Percentiles rank a stretch among this genome's conserved stretches.
phyloP scores from a whole-genome alignment of 1,139 yeast genomes.

The Yamadazyma blattariae region DNA sequence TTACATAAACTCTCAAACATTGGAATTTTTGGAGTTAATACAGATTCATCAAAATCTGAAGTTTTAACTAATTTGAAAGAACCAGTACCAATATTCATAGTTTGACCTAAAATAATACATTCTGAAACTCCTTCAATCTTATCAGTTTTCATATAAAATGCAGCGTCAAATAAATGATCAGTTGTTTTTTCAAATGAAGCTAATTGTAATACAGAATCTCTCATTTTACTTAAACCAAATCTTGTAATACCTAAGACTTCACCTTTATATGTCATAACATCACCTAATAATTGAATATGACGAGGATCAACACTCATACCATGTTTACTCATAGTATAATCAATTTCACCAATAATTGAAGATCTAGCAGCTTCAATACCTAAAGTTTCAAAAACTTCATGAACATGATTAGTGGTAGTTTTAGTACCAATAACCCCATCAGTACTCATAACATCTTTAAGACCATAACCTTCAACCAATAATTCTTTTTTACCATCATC shows the following conservation, averaged over 20 bases:
- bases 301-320: constrained; percentile 99
- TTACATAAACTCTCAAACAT: constrained; percentile 47
- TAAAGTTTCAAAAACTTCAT: constrained; percentile 84
- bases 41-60: constrained; percentile 43
- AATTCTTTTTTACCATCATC: constrained; percentile 87
- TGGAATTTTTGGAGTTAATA: constrained; percentile 50
- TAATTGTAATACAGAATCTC: constrained; percentile 94
- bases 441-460: constrained; percentile 94
- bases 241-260: constrained; percentile 97
- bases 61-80: constrained; percentile 81
- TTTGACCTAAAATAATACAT: constrained; percentile 95
- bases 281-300: constrained; percentile 95
- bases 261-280: constrained; percentile 98
- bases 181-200: constrained; percentile 99
- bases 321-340: constrained; percentile 97
- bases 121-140: constrained; percentile 97
- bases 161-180: constrained; percentile 97
- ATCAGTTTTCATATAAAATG: constrained; percentile 95
- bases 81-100: constrained; percentile 97
- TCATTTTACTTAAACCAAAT: constrained; percentile 96
- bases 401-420: constrained; percentile 87
- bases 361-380: constrained; percentile 98
- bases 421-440: constrained; percentile 92
- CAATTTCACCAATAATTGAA: constrained; percentile 90
- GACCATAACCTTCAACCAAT: constrained; percentile 96